These are phyloP conservation scores for Pythium biforme DNA, from an alignment of 352 stramenopile species.

Conservation along the genomic window DNA sequence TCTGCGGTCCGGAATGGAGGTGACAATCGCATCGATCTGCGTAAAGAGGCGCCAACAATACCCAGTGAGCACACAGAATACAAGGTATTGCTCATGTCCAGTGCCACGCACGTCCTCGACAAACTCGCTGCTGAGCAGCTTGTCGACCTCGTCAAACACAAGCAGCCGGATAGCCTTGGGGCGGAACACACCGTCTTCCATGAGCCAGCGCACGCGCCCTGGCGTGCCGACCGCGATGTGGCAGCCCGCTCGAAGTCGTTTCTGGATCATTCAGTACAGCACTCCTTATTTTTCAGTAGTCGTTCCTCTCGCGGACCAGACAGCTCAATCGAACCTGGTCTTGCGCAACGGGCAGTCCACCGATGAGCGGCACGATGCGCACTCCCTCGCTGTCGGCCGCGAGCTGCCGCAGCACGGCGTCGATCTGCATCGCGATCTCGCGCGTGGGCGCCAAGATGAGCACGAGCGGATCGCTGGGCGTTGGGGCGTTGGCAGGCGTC, in stretches of 20 bases:
- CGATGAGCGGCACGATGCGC: conserved; percentile 54
- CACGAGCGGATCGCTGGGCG: conserved; percentile 38
- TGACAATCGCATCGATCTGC: conserved; percentile 62
- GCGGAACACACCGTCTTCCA: conserved; percentile 51
- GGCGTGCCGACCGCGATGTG: conserved; percentile 74
- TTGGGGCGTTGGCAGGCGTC: no score
- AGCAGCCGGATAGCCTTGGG: conserved; percentile 56
- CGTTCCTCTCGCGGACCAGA: no score
- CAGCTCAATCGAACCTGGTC: no score
- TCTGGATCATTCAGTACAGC: conserved; percentile 2
- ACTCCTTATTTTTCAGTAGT: neutral
- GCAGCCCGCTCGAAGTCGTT: conserved; percentile 42
- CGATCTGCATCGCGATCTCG: conserved; percentile 79
- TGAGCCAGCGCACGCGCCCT: conserved; percentile 65
- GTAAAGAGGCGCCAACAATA: no score
- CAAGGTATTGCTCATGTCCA: no score
- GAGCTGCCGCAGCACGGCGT: conserved; percentile 58
- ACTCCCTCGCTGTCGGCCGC: conserved; percentile 37
- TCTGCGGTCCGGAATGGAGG: conserved; percentile 49
- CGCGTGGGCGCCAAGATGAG: conserved; percentile 75
- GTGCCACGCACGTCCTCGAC: conserved; percentile 48
- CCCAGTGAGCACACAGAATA: no score
- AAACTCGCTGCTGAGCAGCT: conserved; percentile 68
- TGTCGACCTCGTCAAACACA: conserved; percentile 83
- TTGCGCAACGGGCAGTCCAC: conserved; percentile 53